phyloP scores from a whole-genome alignment of 495 filamentous ascomycete species.

The Lindgomyces ingoldianus region DNA sequence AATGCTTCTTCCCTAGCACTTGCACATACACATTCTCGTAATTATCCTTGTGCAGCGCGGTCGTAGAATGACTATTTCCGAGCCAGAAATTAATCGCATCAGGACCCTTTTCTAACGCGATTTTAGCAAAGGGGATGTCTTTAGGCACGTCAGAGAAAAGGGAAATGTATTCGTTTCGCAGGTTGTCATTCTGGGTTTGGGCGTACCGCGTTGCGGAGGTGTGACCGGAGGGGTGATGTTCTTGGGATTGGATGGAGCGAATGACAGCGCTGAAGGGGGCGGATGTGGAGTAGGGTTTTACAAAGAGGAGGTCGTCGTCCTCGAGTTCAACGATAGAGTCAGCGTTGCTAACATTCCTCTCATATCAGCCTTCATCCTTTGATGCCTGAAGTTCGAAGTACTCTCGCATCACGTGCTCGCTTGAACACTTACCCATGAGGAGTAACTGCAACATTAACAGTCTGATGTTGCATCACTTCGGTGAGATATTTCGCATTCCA shows the following conservation, averaged over 20 bases:
- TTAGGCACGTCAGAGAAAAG: conserved; percentile 58
- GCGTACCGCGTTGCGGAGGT: conserved; percentile 46
- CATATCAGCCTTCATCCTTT: no score
- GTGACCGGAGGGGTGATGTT: neutral
- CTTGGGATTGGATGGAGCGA: conserved; percentile 33
- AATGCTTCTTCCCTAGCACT: conserved; percentile 66
- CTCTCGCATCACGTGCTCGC: neutral
- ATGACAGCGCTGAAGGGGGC: conserved; percentile 47
- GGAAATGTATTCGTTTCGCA: conserved; percentile 63
- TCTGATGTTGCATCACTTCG: conserved; percentile 51
- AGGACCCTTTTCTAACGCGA: conserved; percentile 60
- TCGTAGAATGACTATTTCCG: conserved; percentile 63
- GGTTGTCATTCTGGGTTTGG: conserved; percentile 72
- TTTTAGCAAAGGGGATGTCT: conserved; percentile 65
- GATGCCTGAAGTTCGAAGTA: no score
- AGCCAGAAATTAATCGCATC: conserved; percentile 83
- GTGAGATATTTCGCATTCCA: conserved; percentile 63
- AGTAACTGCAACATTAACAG: conserved; percentile 71
- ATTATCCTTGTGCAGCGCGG: conserved; percentile 73
- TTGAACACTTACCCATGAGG: conserved; percentile 54
- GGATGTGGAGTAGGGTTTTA: conserved; percentile 48
- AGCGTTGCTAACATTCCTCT: conserved; percentile 59
- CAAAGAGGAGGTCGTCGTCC: conserved; percentile 51
- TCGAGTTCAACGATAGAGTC: conserved; percentile 55
- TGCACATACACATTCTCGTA: conserved; percentile 83